Evolutionary conservation across 2,329 filamentous ascomycete genomes (phyloP), one percentile per base, ranked within the genome.

Genomic region (Epichloe gansuensis): DNA sequence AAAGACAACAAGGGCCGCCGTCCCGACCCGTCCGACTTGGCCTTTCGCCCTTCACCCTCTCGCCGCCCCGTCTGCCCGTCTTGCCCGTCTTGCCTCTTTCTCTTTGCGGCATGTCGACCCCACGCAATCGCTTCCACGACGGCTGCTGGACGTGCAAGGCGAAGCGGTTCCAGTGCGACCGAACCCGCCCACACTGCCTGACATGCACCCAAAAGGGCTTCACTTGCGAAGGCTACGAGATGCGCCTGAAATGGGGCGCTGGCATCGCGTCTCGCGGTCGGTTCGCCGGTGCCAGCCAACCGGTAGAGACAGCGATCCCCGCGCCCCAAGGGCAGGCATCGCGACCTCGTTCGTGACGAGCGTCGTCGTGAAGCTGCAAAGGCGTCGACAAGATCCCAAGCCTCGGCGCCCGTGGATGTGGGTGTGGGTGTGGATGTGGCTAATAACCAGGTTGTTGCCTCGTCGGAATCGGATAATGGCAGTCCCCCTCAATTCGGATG

Each of bases 81-180:
- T 21, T 17, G 17, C 17, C 17, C 17, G 17, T 17, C 17, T 2
- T 17, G 17, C 25, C n/a, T 15, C 23, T 31, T 51, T 38, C 49
- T 51, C 39, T 28, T 46, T 51, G 43, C 23, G 50, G 42, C 43
- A 51, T 51, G 50, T 46, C 50, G 43, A 51, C 43, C 43, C 49
- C 43, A 34, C 50, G 50, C 37, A 51, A 46, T 35, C 50, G 50
- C n/a, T 51, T 51, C 43, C 50, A 51, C 42, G 50, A 46, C 13
- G 43, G 50, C n/a, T 51, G 50, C 43, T 51, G 50, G 50, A 51
- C 50, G 21, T 51, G 43, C 50, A 51, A 51, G 50, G 43, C 42
- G 7, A 51, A 41, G 37, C 43, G 43, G 35, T 41, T 51, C 23
- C 50, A 51, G 37, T 51, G 50, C 23, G 48, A 51, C 42, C 50